Percentiles rank a stretch among this genome's conserved stretches.
phyloP scores from a whole-genome alignment of 805 yeast genomes.

The Myxozyma neotropica region DNA sequence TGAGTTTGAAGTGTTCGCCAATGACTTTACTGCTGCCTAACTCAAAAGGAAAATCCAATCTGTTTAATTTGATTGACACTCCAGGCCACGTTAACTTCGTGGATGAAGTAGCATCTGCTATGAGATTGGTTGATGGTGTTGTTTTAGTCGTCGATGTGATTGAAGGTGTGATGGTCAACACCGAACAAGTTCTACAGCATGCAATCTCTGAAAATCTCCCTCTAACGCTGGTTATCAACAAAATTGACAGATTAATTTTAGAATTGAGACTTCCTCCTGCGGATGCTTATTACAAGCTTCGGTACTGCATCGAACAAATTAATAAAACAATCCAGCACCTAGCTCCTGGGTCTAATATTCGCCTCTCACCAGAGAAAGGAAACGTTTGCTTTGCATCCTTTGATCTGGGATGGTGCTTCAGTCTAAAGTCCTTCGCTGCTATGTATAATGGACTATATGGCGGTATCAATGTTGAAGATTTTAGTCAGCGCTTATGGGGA shows the following conservation, averaged over 20 bases:
- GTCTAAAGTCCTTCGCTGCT: constrained; percentile 63
- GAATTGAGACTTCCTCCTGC: constrained; percentile 75
- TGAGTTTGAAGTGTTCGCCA: constrained; percentile 65
- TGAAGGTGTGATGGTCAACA: constrained; percentile 73
- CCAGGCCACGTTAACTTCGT: constrained; percentile 90
- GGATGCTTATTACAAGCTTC: constrained; percentile 72
- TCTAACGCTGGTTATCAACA: constrained; percentile 68
- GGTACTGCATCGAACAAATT: constrained; percentile 62
- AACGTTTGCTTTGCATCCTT: constrained; percentile 80
- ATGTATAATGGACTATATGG: constrained; percentile 48
- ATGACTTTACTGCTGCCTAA: constrained; percentile 62
- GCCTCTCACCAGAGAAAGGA: constrained; percentile 60
- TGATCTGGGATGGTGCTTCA: constrained; percentile 63
- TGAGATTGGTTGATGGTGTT: constrained; percentile 64
- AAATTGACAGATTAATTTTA: constrained; percentile 79
- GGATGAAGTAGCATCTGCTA: constrained; percentile 68
- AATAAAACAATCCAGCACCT: constrained; percentile 51
- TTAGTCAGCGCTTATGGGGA: constrained; percentile 75
- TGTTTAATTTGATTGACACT: constrained; percentile 71
- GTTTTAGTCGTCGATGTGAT: constrained; percentile 77
- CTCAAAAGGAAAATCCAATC: constrained; percentile 55
- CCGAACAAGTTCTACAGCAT: constrained; percentile 53
- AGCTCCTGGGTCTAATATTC: constrained; percentile 13
- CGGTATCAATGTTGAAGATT: constrained; percentile 44
- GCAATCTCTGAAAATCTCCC: constrained; percentile 55